Percentiles rank a stretch among this genome's conserved stretches.
Conservation (phyloP, 2,329 filamentous ascomycete species). For the Zymoseptoria passerinii region DNA sequence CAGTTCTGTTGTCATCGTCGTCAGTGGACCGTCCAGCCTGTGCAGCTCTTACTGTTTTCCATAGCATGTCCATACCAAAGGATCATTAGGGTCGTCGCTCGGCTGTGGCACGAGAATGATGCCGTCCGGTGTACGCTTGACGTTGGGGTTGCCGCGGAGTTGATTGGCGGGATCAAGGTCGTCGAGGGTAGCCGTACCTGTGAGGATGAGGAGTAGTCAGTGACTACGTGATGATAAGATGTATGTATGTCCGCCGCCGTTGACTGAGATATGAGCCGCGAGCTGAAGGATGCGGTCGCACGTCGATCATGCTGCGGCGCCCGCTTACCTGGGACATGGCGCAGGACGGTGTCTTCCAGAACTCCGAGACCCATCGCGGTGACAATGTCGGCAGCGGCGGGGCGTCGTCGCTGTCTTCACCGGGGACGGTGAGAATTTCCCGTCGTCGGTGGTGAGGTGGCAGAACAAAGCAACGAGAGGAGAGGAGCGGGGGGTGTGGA, state of each 20-base stretch:
- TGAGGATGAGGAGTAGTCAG: constrained; percentile 5
- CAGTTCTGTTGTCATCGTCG: constrained; percentile 51
- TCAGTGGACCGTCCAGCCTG: not conserved
- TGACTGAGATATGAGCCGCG: no score
- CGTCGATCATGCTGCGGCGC: not conserved
- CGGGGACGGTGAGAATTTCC: no score
- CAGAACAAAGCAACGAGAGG: no score
- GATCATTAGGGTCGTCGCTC: constrained; percentile 83
- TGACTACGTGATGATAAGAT: not conserved
- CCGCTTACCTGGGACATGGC: constrained; percentile 19
- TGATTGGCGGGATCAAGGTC: constrained; percentile 22
- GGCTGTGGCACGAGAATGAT: constrained; percentile 79
- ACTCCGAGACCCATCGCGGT: constrained; percentile 14
- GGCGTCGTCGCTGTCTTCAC: not conserved
- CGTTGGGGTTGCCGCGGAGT: constrained; percentile 13
- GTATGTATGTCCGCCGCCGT: not conserved
- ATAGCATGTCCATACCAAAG: constrained; percentile 50
- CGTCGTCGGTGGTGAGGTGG: no score
- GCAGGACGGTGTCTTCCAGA: constrained; percentile 15
- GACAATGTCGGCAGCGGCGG: not conserved
- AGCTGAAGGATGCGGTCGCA: not conserved
- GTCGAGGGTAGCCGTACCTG: constrained; percentile 38
- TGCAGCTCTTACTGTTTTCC: not conserved
- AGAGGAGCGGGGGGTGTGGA: no score
- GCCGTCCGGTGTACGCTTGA: constrained; percentile 20